Evolutionary conservation across 2,329 filamentous ascomycete genomes (phyloP).

Genomic region (Lecanicillium sp.): DNA sequence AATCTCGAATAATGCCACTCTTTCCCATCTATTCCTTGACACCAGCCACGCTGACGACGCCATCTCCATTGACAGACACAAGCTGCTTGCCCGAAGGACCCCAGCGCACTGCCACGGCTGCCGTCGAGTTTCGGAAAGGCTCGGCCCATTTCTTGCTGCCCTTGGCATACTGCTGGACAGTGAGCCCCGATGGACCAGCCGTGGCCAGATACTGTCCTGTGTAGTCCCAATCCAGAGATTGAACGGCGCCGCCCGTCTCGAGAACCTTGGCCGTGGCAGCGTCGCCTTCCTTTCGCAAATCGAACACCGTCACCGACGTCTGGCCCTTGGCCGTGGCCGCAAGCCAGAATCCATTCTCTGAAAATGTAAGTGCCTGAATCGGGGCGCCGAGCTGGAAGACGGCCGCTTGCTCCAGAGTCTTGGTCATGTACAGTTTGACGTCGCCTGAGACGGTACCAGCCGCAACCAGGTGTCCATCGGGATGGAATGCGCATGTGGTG

Average conservation of each 20-base stretch:
- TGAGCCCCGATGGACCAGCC: conserved; percentile 69
- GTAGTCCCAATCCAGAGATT: conserved; percentile 82
- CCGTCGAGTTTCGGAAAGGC: conserved; percentile 66
- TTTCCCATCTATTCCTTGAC: conserved; percentile 32
- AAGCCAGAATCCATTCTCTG: conserved; percentile 95
- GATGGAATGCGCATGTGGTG: conserved; percentile 78
- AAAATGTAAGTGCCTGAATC: conserved; percentile 73
- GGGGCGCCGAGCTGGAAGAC: conserved; percentile 62
- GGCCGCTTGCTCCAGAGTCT: conserved; percentile 67
- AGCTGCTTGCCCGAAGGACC: conserved; percentile 66
- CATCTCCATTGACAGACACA: conserved; percentile 65
- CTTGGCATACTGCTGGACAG: conserved; percentile 87
- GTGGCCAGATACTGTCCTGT: conserved; percentile 87
- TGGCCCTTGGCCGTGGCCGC: conserved; percentile 73
- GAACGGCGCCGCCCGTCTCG: conserved; percentile 71
- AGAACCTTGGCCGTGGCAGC: conserved; percentile 75
- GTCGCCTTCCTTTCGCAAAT: conserved; percentile 84
- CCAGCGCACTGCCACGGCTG: conserved; percentile 70
- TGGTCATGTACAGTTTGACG: conserved; percentile 84
- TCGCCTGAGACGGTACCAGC: conserved; percentile 72
- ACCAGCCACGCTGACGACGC: conserved; percentile 63
- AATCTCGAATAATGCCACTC: too few relatives aligned
- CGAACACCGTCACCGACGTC: conserved; percentile 76
- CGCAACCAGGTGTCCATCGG: conserved; percentile 90
- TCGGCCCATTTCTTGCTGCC: conserved; percentile 82